Conservation (phyloP, 305 asterid species). For the Fraxinus latifolia region DNA sequence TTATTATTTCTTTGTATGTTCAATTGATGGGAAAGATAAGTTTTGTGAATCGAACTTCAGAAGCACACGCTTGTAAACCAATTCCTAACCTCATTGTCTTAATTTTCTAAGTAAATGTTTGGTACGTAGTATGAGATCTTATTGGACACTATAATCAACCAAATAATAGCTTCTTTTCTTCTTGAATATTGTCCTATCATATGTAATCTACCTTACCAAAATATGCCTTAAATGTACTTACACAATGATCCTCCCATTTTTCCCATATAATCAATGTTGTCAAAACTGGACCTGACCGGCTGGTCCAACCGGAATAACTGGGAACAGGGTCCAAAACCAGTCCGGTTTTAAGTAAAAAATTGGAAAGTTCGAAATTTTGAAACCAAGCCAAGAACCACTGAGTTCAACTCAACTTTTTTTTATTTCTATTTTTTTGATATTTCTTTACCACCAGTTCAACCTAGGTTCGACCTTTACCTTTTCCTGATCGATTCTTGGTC, state of each 20-base stretch:
- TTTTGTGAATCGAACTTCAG: not conserved
- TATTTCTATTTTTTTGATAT: not conserved
- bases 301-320: not conserved
- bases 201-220: not conserved
- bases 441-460: not conserved
- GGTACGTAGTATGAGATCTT: not conserved
- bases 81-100: not conserved
- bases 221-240: not conserved
- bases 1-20: not conserved
- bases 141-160: not conserved
- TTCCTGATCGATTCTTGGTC: not conserved
- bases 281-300: not conserved
- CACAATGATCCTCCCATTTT: not conserved
- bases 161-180: not conserved
- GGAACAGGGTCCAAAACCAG: not conserved
- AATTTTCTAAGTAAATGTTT: not conserved
- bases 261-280: not conserved
- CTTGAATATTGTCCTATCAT: not conserved
- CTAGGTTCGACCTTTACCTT: not conserved
- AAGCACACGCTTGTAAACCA: not conserved
- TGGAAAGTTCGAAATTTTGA: not conserved
- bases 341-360: not conserved
- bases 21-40: not conserved
- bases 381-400: not conserved
- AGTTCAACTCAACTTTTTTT: not conserved